phyloP scores from a whole-genome alignment of 2,329 filamentous ascomycete genomes.

The Tolypocladium ophioglossoides region DNA sequence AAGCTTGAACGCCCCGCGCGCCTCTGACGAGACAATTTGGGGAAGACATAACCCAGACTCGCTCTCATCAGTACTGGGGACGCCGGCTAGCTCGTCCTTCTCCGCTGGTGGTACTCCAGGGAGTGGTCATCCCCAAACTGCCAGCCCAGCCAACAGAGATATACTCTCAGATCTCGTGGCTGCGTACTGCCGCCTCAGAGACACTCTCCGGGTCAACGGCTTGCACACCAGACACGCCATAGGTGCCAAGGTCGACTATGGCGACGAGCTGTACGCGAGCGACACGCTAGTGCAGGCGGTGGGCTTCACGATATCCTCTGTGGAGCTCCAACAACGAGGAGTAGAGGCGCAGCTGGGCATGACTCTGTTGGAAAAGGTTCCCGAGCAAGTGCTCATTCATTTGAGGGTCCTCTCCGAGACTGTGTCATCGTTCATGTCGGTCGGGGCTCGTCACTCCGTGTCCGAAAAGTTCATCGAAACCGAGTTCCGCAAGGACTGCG shows the following conservation, averaged over 20 bases:
- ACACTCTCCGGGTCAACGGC: slow-evolving; percentile 46
- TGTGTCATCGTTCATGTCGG: slow-evolving; percentile 69
- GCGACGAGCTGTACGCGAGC: slow-evolving; percentile 38
- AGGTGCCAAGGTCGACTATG: slow-evolving; percentile 15
- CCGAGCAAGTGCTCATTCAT: slow-evolving; percentile 75
- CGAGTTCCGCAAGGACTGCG: slow-evolving; percentile 59
- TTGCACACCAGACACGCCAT: slow-evolving; percentile 30
- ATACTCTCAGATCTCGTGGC: slow-evolving; percentile 44
- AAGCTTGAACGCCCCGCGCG: slow-evolving; percentile 23
- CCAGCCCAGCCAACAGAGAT: slow-evolving; percentile 4
- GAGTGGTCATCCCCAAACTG: slow-evolving; percentile 6
- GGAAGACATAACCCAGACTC: slow-evolving; percentile 21
- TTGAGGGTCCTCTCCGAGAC: slow-evolving; percentile 84
- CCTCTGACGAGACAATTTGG: slow-evolving; percentile 31
- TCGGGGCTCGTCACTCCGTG: slow-evolving; percentile 56
- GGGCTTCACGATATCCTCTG: slow-evolving; percentile 75
- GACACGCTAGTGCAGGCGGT: slow-evolving; percentile 57
- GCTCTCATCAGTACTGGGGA: slow-evolving; percentile 21
- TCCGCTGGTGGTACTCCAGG: slow-evolving; percentile 16
- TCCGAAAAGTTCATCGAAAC: slow-evolving; percentile 50
- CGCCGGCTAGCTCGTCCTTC: slow-evolving; percentile 32
- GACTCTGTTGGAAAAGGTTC: slow-evolving; percentile 73
- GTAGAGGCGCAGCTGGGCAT: slow-evolving; percentile 61
- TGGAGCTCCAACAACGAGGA: slow-evolving; percentile 87
- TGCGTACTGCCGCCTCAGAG: slow-evolving; percentile 49